Base-by-base conservation (phyloP, 2,329 filamentous ascomycete species). In the Nemania diffusa region DNA sequence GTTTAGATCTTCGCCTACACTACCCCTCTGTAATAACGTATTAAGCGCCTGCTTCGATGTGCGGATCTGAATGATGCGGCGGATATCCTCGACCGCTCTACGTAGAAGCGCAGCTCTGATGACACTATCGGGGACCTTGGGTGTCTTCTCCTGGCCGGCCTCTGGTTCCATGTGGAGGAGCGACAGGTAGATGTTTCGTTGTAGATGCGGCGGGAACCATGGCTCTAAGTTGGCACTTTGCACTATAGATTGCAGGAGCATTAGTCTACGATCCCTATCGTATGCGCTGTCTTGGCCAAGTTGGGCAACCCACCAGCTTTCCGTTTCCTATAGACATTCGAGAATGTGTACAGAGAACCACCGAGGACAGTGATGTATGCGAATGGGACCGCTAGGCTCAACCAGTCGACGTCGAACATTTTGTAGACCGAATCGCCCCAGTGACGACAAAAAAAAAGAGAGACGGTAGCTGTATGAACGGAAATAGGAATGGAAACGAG, bases 1-100 rank as follows among this genome's bases (percentile, higher is more conserved):
- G 92, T 94, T 97, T 73, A 99, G 81, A 79, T 99, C 96, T 78
- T 99, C 96, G 15, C 96, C 95, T 1, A 99, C 94, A 76, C 93
- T 97, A 56, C 96, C 96, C 70, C 93, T 87, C 81, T 97, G 93
- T 74, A 98, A 81, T 72, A 99, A 83, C 26, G 90, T 87, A 77
- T 91, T 91, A 76, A 97, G 89, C 7, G 96, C 93, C 75, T 92
- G 92, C 84, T 98, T 99, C 73, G 93, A 91, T 64, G 88, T 91
- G 76, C 95, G 89, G 76, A 99, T 88, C 78, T 96, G 90, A 75
- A 98, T 91, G 69, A 99, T 92, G 71, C 96, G 90, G 77, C 92
- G 89, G 77, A 99, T 97, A 78, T 98, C 95, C 79, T 98, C 95
- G 40, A 93, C 90, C 34, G 96, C 96, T 74, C 96, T 90, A 72